phyloP scores from a whole-genome alignment of 441 rosid genomes.

The Aleurites moluccanus region DNA sequence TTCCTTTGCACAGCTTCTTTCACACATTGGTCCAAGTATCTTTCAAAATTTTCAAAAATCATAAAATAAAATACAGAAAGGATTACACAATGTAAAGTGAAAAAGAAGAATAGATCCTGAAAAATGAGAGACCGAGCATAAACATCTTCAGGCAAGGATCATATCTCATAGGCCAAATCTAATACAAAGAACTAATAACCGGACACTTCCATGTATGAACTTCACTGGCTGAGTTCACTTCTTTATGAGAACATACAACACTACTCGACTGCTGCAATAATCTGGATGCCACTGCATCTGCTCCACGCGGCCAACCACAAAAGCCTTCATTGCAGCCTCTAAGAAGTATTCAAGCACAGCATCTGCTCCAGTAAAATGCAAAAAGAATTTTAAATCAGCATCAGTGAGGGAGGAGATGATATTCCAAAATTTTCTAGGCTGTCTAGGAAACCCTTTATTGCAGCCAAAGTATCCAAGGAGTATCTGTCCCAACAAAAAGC shows the following conservation, averaged over 20 bases:
- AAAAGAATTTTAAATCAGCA: not conserved
- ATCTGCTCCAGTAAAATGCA: slow-evolving; percentile 40
- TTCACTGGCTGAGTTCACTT: slow-evolving; percentile 30
- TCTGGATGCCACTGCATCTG: slow-evolving; percentile 86
- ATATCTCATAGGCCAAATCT: too few relatives aligned
- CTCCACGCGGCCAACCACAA: slow-evolving; percentile 69
- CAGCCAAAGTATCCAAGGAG: slow-evolving; percentile 61
- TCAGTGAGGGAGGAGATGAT: not conserved
- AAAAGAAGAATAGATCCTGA: not conserved
- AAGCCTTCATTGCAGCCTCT: slow-evolving; percentile 64
- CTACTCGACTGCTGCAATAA: slow-evolving; percentile 62
- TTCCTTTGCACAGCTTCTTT: too few relatives aligned
- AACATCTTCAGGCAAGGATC: not conserved
- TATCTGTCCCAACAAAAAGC: slow-evolving; percentile 36
- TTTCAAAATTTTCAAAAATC: too few relatives aligned
- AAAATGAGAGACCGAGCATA: not conserved
- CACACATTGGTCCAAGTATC: too few relatives aligned
- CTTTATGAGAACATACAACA: slow-evolving; percentile 68
- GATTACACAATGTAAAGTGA: too few relatives aligned
- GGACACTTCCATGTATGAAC: not conserved
- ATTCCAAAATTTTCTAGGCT: not conserved
- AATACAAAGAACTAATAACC: not conserved
- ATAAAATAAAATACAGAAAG: too few relatives aligned
- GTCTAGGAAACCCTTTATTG: slow-evolving; percentile 22
- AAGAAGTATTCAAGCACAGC: slow-evolving; percentile 78